Evolutionary conservation across 2,329 filamentous ascomycete genomes (phyloP).

Genomic region (Diatrype stigma): DNA sequence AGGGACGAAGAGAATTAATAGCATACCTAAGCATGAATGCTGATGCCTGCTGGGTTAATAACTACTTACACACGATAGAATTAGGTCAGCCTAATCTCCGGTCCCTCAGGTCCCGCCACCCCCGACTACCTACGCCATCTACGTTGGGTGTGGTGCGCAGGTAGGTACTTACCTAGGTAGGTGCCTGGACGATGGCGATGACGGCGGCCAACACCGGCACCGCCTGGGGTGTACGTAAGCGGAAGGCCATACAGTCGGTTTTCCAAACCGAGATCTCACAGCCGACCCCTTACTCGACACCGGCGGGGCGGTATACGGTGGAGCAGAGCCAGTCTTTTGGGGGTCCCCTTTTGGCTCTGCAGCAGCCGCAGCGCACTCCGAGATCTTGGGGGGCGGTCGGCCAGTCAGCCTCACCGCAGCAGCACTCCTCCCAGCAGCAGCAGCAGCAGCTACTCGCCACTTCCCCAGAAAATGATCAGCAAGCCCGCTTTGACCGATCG

Average conservation of each 20-base stretch:
- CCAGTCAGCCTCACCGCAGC: conserved; percentile 16
- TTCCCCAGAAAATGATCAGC: conserved; percentile 40
- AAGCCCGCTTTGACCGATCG: conserved; percentile 55
- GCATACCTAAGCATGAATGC: too few species aligned
- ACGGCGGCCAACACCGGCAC: conserved; percentile 35
- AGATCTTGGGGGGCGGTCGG: conserved; percentile 14
- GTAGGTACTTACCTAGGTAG: neutral
- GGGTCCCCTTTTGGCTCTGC: conserved; percentile 28
- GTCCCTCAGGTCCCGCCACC: neutral
- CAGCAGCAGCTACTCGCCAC: conserved; percentile 9
- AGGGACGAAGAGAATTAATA: neutral
- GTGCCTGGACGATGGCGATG: conserved; percentile 20
- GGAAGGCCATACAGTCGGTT: conserved; percentile 51
- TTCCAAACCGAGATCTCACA: conserved; percentile 49
- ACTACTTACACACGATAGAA: neutral
- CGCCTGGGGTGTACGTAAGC: conserved; percentile 42
- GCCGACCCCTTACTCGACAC: conserved; percentile 41
- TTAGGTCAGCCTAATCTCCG: neutral
- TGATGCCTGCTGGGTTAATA: too few species aligned
- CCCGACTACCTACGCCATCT: too few species aligned
- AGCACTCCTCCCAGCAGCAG: conserved; percentile 15
- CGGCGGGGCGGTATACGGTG: conserved; percentile 33
- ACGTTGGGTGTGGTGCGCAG: too few species aligned
- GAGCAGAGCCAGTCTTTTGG: conserved; percentile 45
- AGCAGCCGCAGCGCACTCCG: conserved; percentile 9